These are phyloP conservation scores for Colletotrichum echinochloae DNA, from an alignment of 2,329 filamentous ascomycete genomes.

Conservation along the genomic window DNA sequence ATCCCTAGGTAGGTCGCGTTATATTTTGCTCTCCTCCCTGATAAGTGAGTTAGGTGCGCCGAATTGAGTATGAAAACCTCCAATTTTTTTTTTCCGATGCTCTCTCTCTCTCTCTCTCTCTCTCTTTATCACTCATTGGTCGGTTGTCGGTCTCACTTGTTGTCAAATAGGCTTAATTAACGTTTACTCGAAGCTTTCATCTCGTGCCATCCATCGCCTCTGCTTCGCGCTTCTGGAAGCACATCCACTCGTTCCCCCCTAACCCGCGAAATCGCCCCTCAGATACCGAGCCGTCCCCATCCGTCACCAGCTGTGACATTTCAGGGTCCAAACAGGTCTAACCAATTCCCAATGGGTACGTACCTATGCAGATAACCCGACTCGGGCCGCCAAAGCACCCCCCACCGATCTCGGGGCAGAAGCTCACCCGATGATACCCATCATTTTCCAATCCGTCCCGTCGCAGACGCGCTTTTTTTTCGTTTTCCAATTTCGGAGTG, in stretches of 20 bases:
- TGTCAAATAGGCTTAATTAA: neutral
- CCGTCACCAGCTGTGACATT: neutral
- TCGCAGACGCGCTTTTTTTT: conserved; percentile 1
- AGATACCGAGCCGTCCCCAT: neutral
- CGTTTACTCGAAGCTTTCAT: neutral
- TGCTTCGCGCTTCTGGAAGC: neutral
- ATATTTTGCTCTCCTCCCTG: neutral
- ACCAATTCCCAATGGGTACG: conserved; percentile 5
- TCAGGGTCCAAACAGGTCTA: conserved; percentile 2
- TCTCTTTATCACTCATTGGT: neutral
- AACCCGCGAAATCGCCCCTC: neutral
- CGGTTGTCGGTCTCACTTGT: neutral
- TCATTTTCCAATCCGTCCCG: conserved; percentile 14
- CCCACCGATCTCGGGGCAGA: conserved; percentile 37
- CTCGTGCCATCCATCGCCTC: neutral
- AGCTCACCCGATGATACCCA: conserved; percentile 39
- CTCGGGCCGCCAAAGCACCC: neutral
- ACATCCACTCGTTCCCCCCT: neutral
- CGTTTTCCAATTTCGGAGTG: neutral
- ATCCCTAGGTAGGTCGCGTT: conserved; percentile 34
- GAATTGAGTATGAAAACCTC: neutral
- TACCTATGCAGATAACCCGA: neutral
- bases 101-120: neutral
- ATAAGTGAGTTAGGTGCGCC: too few species aligned
- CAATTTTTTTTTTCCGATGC: too few species aligned